A percentile compares a stretch with the other conserved stretches of the same genome.
Evolutionary conservation across 345 rosid genomes (phyloP).

Genomic region (Lenwebbia sp.): DNA sequence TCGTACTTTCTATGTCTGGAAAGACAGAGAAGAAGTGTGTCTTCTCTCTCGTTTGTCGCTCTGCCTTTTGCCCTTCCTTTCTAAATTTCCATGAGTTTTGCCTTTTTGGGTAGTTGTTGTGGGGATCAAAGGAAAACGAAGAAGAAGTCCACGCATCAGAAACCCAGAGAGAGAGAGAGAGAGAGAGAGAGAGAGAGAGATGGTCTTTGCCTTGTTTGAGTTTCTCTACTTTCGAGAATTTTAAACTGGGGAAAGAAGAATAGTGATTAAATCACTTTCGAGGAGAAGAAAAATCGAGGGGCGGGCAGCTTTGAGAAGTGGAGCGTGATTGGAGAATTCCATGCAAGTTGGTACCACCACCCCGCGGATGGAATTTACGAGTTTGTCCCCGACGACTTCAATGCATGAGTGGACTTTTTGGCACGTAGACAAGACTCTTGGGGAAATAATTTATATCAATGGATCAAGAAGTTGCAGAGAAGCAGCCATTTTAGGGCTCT

Average conservation of each 20-base stretch:
- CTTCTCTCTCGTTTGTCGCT: background rate
- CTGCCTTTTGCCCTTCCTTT: background rate
- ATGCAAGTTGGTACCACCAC: background rate
- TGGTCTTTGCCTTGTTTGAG: background rate
- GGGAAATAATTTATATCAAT: background rate
- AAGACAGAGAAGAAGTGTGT: background rate
- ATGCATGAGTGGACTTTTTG: background rate
- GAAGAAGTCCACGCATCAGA: conserved; percentile 30
- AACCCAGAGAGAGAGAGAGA: background rate
- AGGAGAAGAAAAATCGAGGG: background rate
- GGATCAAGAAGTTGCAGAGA: background rate
- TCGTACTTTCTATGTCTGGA: background rate
- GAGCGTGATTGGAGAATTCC: background rate
- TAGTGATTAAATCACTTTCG: background rate
- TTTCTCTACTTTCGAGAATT: background rate
- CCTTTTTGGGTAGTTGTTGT: conserved; percentile 10
- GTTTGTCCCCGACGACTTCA: conserved; percentile 1
- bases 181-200: background rate
- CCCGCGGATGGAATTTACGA: background rate
- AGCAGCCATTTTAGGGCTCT: background rate
- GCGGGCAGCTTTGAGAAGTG: background rate
- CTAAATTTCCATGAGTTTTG: background rate
- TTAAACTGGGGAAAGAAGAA: too few species aligned
- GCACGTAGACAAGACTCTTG: background rate
- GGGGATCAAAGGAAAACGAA: conserved; percentile 5